phyloP scores from a whole-genome alignment of 495 filamentous ascomycete genomes.

The Annulohypoxylon bovei region DNA sequence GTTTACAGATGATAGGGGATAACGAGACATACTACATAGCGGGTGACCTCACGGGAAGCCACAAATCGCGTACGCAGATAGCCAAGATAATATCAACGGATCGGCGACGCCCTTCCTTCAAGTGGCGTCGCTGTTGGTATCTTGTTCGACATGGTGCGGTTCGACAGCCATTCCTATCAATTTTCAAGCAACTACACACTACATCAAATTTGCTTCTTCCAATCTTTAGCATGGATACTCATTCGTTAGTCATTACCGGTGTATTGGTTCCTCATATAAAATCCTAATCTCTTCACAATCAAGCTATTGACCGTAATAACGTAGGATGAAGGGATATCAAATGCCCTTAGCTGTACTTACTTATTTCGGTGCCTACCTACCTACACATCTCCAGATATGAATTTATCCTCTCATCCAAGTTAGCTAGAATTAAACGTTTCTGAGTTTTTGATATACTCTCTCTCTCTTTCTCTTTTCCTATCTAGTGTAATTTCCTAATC shows the following conservation, averaged over 20 bases:
- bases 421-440: no score
- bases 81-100: neutral
- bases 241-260: slow-evolving; percentile 21
- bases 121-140: slow-evolving; percentile 12
- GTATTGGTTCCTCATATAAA: slow-evolving; percentile 9
- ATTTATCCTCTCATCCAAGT: no score
- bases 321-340: neutral
- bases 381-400: no score
- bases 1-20: no score
- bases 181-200: slow-evolving; percentile 11
- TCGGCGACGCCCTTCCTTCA: neutral
- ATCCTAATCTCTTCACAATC: slow-evolving; percentile 4
- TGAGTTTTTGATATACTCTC: no score
- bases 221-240: slow-evolving; percentile 5
- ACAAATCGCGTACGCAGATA: no score
- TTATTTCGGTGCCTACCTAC: neutral
- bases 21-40: no score
- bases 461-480: no score
- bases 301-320: neutral
- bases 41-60: no score
- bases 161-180: neutral
- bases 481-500: neutral
- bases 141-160: neutral
- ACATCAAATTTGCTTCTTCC: slow-evolving; percentile 25
- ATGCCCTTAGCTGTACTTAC: neutral